Evolutionary conservation across 352 stramenopile genomes (phyloP), one percentile per base, ranked within the genome.

Genomic region (Thalassiosira oceanica): DNA sequence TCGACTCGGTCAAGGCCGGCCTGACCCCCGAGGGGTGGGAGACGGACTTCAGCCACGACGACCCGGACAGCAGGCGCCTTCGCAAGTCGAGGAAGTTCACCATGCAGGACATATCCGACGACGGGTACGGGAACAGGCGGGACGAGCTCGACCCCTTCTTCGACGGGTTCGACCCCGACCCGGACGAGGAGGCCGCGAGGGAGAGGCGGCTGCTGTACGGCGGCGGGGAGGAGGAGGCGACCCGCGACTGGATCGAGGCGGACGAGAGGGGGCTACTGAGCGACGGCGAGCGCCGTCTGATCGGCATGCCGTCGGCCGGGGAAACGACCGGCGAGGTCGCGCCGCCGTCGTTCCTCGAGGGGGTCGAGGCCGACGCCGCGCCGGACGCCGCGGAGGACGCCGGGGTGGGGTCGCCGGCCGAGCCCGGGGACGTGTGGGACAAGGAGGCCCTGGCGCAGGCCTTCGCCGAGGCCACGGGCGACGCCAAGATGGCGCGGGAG

Each of bases 71-170:
- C 37, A 81, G 78, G 50, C 41, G 58, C 26, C 36, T 81, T 2
- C 27, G 72, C 42, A 76, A 76, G 53, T 64, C 68, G 35, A 48
- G 65, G 11, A 77, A 78, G 39, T 77, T 76, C 42, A 61, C 49
- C 16, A 56, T 81, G 18, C 60, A 78, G 46, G 33, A 61, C 26
- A 76, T 76, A 39, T 64, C 56, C 33, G 68, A 61, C 60, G 68
- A 78, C 39, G 55, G 53, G 8, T 26, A 61, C n/a, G 50, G 52
- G 29, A 78, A 78, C 23, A 42, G 31, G 33, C 52, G 23, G 35
- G 70, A 75, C 51, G 70, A 80, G 55, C 45, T 76, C 42, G 68
- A 79, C 48, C 45, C 58, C 18, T 66, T 72, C 11, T 78, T 78
- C 33, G 67, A 66, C 45, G 48, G 56, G 8, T 69, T 43, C 37